These are phyloP conservation scores for Fusarium armeniacum DNA, from an alignment of 2,329 filamentous ascomycete species.

Conservation along the genomic window DNA sequence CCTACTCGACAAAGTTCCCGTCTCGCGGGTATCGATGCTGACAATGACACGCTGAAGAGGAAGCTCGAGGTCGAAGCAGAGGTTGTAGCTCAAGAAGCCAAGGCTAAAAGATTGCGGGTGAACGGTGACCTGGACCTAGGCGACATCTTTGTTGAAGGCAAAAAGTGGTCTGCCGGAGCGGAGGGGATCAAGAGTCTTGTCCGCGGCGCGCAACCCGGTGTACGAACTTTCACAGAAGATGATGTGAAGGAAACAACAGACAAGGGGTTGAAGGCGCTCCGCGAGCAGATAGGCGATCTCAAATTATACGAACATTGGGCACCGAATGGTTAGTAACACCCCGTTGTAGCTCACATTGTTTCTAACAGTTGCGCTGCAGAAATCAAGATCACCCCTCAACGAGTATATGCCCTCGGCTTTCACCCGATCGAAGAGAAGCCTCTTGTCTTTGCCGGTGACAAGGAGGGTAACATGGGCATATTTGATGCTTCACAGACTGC, in stretches of 20 bases:
- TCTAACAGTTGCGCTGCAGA: constrained; percentile 61
- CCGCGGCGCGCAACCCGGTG: constrained; percentile 81
- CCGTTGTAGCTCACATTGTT: too few species aligned
- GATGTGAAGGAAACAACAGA: constrained; percentile 85
- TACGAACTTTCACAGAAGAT: constrained; percentile 87
- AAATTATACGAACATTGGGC: constrained; percentile 86
- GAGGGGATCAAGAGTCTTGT: constrained; percentile 72
- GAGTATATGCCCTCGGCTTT: constrained; percentile 88
- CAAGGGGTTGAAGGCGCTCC: constrained; percentile 78
- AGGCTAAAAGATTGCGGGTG: constrained; percentile 70
- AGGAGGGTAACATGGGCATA: constrained; percentile 89
- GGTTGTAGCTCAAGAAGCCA: constrained; percentile 57
- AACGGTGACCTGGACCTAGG: constrained; percentile 75
- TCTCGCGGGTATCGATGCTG: constrained; percentile 67
- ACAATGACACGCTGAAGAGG: constrained; percentile 62
- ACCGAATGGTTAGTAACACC: constrained; percentile 74
- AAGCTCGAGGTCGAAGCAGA: constrained; percentile 67
- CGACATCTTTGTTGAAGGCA: constrained; percentile 84
- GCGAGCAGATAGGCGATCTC: constrained; percentile 82
- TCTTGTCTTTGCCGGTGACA: constrained; percentile 93
- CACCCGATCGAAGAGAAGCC: constrained; percentile 90
- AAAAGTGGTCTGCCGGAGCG: constrained; percentile 77
- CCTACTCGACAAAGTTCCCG: constrained; percentile 71
- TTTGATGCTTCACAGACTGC: constrained; percentile 86
- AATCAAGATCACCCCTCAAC: constrained; percentile 91